Percentiles rank a stretch among this genome's conserved stretches.
Evolutionary conservation across 2,329 filamentous ascomycete species (phyloP).

Genomic region (Ophiocordyceps robertsii): DNA sequence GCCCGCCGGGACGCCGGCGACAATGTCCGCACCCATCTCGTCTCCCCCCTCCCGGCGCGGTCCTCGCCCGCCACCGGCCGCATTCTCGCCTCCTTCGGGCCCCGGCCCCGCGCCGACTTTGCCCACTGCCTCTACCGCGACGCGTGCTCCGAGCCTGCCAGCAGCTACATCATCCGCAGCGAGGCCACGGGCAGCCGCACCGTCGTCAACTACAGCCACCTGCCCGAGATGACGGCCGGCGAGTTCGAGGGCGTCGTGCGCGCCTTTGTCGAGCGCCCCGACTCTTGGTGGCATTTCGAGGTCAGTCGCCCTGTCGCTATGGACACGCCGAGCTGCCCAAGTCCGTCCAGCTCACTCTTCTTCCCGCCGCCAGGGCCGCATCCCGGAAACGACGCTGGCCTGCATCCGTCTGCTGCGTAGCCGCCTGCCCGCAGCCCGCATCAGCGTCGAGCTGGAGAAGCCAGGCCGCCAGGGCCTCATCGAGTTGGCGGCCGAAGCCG

Average conservation of each 20-base stretch:
- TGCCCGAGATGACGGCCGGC: slow-evolving; percentile 51
- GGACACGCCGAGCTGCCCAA: too few species aligned
- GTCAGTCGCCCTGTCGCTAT: slow-evolving; percentile 22
- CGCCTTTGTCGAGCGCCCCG: slow-evolving; percentile 19
- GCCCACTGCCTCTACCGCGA: slow-evolving; percentile 46
- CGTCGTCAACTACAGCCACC: slow-evolving; percentile 54
- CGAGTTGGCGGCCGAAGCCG: slow-evolving; percentile 46
- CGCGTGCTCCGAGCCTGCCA: slow-evolving; percentile 41
- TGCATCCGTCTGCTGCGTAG: slow-evolving; percentile 45
- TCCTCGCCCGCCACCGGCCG: slow-evolving; percentile 34
- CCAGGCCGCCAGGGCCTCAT: slow-evolving; percentile 46
- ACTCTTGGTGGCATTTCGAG: slow-evolving; percentile 61
- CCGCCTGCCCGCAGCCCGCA: slow-evolving; percentile 25
- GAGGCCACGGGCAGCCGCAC: slow-evolving; percentile 46
- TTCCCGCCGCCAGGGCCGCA: slow-evolving; percentile 39
- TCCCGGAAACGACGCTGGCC: slow-evolving; percentile 42
- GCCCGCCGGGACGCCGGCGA: slow-evolving; percentile 1
- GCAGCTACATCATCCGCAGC: slow-evolving; percentile 57
- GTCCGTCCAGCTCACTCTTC: not conserved
- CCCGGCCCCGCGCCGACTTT: slow-evolving; percentile 29
- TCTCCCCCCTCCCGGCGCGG: slow-evolving; percentile 39
- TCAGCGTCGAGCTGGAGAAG: slow-evolving; percentile 65
- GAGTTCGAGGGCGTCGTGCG: slow-evolving; percentile 41
- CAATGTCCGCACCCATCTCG: slow-evolving; percentile 25
- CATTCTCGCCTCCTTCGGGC: slow-evolving; percentile 40